These are phyloP conservation scores for Boechera retrofracta DNA, from an alignment of 345 rosid genomes.

Conservation along the genomic window DNA sequence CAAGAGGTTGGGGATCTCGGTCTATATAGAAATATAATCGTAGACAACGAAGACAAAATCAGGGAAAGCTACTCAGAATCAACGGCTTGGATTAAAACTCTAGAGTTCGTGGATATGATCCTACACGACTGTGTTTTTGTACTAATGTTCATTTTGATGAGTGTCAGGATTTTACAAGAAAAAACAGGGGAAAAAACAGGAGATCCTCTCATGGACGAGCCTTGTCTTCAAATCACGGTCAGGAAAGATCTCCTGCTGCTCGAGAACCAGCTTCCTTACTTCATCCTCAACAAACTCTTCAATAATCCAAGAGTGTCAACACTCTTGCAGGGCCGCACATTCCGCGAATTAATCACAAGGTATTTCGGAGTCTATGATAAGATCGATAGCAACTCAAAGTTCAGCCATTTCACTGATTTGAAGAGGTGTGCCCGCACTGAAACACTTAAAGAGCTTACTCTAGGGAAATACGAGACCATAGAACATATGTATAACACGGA, in stretches of 20 bases:
- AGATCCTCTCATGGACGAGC: too few species aligned
- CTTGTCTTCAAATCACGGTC: too few species aligned
- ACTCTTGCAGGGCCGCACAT: neutral
- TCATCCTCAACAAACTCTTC: neutral
- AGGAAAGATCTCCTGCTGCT: neutral
- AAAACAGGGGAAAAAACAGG: too few species aligned
- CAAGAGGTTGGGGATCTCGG: neutral
- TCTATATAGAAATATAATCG: neutral
- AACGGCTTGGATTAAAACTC: neutral
- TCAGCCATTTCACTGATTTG: too few species aligned
- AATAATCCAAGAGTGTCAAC: neutral
- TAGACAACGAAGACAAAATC: neutral
- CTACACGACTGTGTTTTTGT: too few species aligned
- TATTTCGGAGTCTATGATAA: neutral
- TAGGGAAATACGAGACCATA: accelerated
- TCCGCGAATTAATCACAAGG: neutral
- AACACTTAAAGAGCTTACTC: neutral
- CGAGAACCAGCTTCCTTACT: neutral
- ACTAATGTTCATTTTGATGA: too few species aligned
- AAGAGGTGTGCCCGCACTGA: neutral
- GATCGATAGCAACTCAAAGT: neutral
- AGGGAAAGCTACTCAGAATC: neutral
- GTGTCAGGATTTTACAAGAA: too few species aligned
- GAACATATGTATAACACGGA: neutral
- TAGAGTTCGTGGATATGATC: neutral